Evolutionary conservation across 2,329 filamentous ascomycete genomes (phyloP).

Genomic region (Venturia oleaginea): DNA sequence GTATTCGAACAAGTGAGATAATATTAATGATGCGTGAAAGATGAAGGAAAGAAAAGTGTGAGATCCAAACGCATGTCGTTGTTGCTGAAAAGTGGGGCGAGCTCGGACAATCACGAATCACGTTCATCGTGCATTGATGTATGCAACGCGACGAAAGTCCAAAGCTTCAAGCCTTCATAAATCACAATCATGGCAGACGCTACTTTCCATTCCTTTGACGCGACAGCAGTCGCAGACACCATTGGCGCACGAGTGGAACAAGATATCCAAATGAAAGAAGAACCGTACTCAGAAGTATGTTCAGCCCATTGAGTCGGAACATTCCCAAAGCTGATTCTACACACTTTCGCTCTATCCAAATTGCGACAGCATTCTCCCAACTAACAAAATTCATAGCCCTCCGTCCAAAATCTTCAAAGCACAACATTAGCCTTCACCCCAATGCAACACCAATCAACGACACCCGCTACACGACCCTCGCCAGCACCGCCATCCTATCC

Average conservation of each 20-base stretch:
- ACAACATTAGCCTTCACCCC: background rate
- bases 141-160: background rate
- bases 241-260: background rate
- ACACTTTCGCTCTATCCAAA: background rate
- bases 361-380: background rate
- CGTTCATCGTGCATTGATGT: too few species aligned
- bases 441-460: background rate
- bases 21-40: background rate
- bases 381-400: background rate
- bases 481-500: conserved; percentile 7
- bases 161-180: background rate
- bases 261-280: conserved; percentile 11
- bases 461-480: conserved; percentile 15
- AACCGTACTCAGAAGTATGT: conserved; percentile 7
- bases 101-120: background rate
- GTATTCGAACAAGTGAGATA: background rate
- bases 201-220: background rate
- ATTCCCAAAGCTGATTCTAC: background rate
- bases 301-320: background rate
- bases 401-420: background rate
- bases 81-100: background rate
- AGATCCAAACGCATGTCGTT: background rate
- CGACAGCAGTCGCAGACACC: background rate
- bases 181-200: conserved; percentile 3
- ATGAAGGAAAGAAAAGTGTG: background rate